Conservation (phyloP, 2,329 filamentous ascomycete genomes). For the Seiridium cupressi region DNA sequence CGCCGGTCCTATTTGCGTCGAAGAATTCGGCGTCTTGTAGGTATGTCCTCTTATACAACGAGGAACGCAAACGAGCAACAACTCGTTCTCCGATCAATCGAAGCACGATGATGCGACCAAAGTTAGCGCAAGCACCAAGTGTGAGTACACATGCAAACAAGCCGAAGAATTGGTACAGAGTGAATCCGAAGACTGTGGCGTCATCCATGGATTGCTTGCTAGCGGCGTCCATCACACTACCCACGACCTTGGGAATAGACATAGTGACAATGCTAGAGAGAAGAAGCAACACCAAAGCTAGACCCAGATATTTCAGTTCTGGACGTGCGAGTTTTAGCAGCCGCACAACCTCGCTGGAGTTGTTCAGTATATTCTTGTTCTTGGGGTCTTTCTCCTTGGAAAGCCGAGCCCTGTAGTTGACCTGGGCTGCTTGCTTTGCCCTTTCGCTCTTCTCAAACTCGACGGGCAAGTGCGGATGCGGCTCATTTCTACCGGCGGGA, state of each 20-base stretch:
- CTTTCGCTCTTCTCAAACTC: slow-evolving; percentile 74
- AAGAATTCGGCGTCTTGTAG: slow-evolving; percentile 99
- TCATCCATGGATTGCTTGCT: slow-evolving; percentile 70
- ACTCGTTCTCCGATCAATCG: slow-evolving; percentile 94
- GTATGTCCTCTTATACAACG: slow-evolving; percentile 87
- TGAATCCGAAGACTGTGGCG: slow-evolving; percentile 76
- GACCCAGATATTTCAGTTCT: slow-evolving; percentile 72
- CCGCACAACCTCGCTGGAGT: slow-evolving; percentile 76
- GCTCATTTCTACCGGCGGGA: slow-evolving; percentile 12
- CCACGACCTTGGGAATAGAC: slow-evolving; percentile 95
- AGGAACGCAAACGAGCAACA: slow-evolving; percentile 83
- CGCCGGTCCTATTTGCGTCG: slow-evolving; percentile 93
- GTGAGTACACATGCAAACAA: slow-evolving; percentile 75
- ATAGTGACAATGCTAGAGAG: slow-evolving; percentile 92
- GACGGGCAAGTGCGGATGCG: slow-evolving; percentile 52
- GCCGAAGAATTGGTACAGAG: slow-evolving; percentile 83
- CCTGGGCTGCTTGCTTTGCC: slow-evolving; percentile 79
- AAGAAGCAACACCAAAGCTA: slow-evolving; percentile 82
- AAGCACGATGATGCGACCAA: slow-evolving; percentile 87
- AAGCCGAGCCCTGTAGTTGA: slow-evolving; percentile 85
- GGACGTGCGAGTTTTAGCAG: slow-evolving; percentile 86
- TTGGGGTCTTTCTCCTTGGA: slow-evolving; percentile 69
- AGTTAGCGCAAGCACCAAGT: slow-evolving; percentile 85
- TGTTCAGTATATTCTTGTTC: slow-evolving; percentile 56
- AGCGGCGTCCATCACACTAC: slow-evolving; percentile 89